These are phyloP conservation scores for Pyrenula aspistea DNA, from an alignment of 495 filamentous ascomycete species.

Conservation along the genomic window DNA sequence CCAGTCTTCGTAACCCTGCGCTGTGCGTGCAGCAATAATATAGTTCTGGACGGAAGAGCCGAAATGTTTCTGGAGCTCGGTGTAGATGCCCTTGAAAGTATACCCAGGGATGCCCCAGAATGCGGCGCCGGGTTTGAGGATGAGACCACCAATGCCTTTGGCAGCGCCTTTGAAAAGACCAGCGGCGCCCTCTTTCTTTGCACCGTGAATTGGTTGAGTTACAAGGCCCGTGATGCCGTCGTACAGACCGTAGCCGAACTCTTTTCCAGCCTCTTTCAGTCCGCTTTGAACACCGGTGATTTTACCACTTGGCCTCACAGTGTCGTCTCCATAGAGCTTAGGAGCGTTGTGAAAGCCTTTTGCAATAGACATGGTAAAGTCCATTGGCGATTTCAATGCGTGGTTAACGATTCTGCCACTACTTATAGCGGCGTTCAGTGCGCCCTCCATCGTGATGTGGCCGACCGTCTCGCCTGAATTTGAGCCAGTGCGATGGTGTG, in stretches of 20 bases:
- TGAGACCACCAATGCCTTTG: conserved; percentile 59
- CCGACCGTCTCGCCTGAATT: neutral
- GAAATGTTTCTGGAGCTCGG: conserved; percentile 53
- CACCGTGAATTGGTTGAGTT: conserved; percentile 55
- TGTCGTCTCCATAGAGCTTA: conserved; percentile 65
- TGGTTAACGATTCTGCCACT: conserved; percentile 58
- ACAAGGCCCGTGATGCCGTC: conserved; percentile 63
- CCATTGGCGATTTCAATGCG: conserved; percentile 65
- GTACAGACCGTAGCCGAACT: conserved; percentile 55
- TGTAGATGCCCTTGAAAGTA: conserved; percentile 62
- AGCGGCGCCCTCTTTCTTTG: conserved; percentile 51
- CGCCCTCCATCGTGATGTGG: conserved; percentile 13
- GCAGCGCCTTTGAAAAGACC: conserved; percentile 67
- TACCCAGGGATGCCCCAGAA: conserved; percentile 61
- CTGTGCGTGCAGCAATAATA: conserved; percentile 57
- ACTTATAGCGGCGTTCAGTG: conserved; percentile 41
- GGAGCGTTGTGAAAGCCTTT: conserved; percentile 82
- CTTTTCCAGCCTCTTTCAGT: conserved; percentile 50
- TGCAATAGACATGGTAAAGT: conserved; percentile 64
- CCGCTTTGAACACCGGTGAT: conserved; percentile 61
- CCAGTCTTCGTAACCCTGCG: conserved; percentile 58
- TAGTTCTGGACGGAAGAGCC: conserved; percentile 54
- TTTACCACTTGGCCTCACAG: conserved; percentile 53
- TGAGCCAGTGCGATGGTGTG: neutral
- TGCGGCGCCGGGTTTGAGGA: conserved; percentile 59